Conservation (phyloP, 2,329 filamentous ascomycete genomes). For the Hypoxylon sp. region DNA sequence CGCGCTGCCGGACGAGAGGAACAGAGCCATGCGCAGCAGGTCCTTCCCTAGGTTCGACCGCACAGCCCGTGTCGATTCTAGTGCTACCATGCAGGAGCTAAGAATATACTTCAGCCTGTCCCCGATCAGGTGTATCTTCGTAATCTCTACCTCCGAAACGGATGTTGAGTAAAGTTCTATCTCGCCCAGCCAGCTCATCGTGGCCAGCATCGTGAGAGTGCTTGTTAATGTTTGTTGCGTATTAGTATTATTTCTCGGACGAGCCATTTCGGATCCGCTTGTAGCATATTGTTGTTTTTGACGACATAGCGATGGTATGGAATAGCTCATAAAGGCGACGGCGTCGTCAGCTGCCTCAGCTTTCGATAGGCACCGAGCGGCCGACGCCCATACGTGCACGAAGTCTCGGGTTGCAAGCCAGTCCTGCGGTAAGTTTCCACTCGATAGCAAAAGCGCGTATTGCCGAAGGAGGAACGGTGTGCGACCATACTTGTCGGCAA, state of each 20-base stretch:
- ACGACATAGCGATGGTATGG: slow-evolving; percentile 46
- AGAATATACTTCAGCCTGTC: slow-evolving; percentile 43
- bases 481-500: slow-evolving; percentile 44
- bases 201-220: slow-evolving; percentile 51
- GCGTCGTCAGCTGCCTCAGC: slow-evolving; percentile 45
- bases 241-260: slow-evolving; percentile 34
- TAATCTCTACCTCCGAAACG: slow-evolving; percentile 26
- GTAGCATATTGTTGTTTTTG: slow-evolving; percentile 31
- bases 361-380: slow-evolving; percentile 48
- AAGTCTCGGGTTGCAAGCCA: slow-evolving; percentile 57
- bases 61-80: slow-evolving; percentile 28
- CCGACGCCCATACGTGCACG: slow-evolving; percentile 51
- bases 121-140: slow-evolving; percentile 35
- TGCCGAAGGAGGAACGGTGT: slow-evolving; percentile 49
- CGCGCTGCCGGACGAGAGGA: slow-evolving; percentile 36
- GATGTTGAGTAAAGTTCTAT: slow-evolving; percentile 28
- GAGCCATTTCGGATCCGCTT: slow-evolving; percentile 15
- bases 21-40: slow-evolving; percentile 37
- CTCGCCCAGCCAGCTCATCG: slow-evolving; percentile 43
- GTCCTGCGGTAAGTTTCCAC: slow-evolving; percentile 48
- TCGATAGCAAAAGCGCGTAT: slow-evolving; percentile 48
- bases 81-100: slow-evolving; percentile 39
- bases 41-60: slow-evolving; percentile 30
- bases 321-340: slow-evolving; percentile 47
- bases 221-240: slow-evolving; percentile 54